Conservation (phyloP, 768 basidiomycete genomes). For the Tephrocybe sp. region DNA sequence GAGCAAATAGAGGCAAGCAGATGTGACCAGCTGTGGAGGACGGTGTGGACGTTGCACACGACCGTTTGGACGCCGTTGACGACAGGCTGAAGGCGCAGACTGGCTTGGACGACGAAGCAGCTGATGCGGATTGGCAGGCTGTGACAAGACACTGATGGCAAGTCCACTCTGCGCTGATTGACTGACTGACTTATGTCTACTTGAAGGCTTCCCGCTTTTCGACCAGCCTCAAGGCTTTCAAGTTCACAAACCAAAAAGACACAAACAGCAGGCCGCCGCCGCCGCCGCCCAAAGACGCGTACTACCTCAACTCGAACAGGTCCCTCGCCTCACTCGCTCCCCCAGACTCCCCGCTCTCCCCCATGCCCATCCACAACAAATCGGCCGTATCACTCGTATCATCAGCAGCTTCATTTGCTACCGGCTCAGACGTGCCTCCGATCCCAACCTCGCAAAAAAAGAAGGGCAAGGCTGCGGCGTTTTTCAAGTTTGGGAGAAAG, state of each 20-base stretch:
- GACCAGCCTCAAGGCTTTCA: conserved; percentile 31
- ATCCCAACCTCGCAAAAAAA: conserved; percentile 29
- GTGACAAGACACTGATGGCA: no score
- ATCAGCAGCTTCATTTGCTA: conserved; percentile 19
- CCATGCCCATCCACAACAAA: conserved; percentile 29
- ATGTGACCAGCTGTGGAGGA: no score
- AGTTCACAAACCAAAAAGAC: conserved; percentile 26
- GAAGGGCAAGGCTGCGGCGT: conserved; percentile 30
- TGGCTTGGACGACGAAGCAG: no score
- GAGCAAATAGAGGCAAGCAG: no score
- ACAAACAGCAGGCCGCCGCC: conserved; percentile 42
- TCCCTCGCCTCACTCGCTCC: conserved; percentile 42
- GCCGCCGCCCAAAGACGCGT: conserved; percentile 63
- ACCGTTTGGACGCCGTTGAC: no score
- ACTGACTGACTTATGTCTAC: no score
- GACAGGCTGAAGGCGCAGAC: no score
- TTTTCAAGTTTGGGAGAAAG: conserved; percentile 42
- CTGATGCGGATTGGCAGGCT: no score
- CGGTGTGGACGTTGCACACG: no score
- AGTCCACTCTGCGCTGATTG: no score
- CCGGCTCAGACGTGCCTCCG: conserved; percentile 3
- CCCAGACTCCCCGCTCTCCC: conserved; percentile 44
- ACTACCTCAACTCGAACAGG: conserved; percentile 42
- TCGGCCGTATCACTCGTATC: conserved; percentile 38
- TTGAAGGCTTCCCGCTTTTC: conserved; percentile 29